Conservation (phyloP, 306 rosid genomes). For the Erythrophleum fordii region DNA sequence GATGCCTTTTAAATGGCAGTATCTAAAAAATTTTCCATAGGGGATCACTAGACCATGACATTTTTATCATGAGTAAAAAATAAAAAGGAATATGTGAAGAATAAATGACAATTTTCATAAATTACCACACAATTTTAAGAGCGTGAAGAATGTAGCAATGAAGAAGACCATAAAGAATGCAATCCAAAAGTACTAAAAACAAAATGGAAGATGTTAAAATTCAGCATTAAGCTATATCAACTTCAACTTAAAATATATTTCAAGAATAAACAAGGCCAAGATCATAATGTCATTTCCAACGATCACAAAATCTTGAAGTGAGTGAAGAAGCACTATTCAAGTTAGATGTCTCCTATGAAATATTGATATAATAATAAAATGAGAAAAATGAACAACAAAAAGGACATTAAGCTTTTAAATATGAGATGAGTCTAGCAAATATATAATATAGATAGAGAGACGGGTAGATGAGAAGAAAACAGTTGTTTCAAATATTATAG, state of each 20-base stretch:
- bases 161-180: conserved; percentile 97
- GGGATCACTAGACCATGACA: conserved; percentile 25
- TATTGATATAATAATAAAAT: not conserved
- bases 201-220: conserved; percentile 33
- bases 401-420: not conserved
- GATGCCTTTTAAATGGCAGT: no score
- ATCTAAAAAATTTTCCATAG: conserved; percentile 24
- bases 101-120: conserved; percentile 3
- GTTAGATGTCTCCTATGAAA: conserved; percentile 25
- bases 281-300: not conserved
- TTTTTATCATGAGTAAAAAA: conserved; percentile 16
- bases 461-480: not conserved
- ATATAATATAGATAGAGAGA: not conserved
- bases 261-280: conserved; percentile 1
- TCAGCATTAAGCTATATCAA: conserved; percentile 29
- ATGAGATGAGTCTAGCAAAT: not conserved
- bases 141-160: conserved; percentile 76
- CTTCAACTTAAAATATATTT: conserved; percentile 8
- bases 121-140: conserved; percentile 83
- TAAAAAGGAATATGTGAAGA: not conserved
- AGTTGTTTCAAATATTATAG: not conserved
- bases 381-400: conserved; percentile 1
- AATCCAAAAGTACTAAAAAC: conserved; percentile 88
- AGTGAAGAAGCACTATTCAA: conserved; percentile 24
- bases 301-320: conserved; percentile 20